Evolutionary conservation across 345 rosid genomes (phyloP).

Genomic region (Bruguiera sexangula): DNA sequence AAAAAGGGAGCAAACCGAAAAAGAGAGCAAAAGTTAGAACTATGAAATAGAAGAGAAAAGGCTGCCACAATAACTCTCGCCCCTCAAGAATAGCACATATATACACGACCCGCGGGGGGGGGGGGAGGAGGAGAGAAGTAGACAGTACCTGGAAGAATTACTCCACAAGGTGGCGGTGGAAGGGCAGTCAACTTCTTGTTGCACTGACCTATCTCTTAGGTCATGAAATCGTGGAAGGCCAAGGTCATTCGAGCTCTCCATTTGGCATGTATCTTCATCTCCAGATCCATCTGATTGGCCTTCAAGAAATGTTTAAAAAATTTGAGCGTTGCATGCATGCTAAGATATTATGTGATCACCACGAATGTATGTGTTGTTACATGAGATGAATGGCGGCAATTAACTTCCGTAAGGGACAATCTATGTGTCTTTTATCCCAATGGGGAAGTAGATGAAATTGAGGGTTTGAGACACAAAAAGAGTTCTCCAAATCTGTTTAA

Average conservation of each 20-base stretch:
- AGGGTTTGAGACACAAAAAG: not conserved
- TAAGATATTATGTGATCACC: not conserved
- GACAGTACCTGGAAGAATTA: constrained; percentile 67
- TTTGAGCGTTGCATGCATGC: not conserved
- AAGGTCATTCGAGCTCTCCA: constrained; percentile 36
- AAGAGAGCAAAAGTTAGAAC: no score
- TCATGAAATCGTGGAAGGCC: constrained; percentile 30
- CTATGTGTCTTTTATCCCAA: not conserved
- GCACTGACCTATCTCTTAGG: constrained; percentile 37
- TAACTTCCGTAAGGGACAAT: not conserved
- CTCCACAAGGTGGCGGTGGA: constrained; percentile 52
- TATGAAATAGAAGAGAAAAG: constrained; percentile 23
- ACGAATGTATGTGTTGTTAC: not conserved
- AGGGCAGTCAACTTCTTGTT: constrained; percentile 46
- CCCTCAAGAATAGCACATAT: no score
- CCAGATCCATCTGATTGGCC: constrained; percentile 72
- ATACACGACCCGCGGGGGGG: not conserved
- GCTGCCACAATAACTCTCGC: constrained; percentile 18
- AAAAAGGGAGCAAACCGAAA: no score
- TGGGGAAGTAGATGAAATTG: constrained; percentile 2
- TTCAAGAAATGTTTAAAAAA: constrained; percentile 8
- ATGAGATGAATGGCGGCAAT: not conserved
- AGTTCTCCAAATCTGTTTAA: constrained; percentile 2
- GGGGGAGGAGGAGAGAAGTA: not conserved
- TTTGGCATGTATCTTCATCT: constrained; percentile 59